These are phyloP conservation scores for Cladosporium sp. DNA, from an alignment of 2,329 filamentous ascomycete species.

Conservation along the genomic window DNA sequence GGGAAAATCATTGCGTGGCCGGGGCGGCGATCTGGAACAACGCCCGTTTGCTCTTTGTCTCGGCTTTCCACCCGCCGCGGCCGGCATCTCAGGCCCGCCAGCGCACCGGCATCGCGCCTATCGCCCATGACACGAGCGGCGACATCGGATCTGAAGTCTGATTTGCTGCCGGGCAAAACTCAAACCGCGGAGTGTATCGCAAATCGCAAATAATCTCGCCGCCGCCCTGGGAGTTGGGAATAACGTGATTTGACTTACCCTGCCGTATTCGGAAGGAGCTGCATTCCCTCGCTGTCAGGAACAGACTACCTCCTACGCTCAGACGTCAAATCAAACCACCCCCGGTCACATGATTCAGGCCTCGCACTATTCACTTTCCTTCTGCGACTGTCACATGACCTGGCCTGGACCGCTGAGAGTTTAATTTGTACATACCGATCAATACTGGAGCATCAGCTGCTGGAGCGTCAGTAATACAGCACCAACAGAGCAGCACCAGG, in stretches of 20 bases:
- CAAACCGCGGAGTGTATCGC: too few species aligned
- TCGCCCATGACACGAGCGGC: slow-evolving; percentile 3
- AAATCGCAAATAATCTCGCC: too few species aligned
- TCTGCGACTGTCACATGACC: not conserved
- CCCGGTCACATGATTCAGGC: not conserved
- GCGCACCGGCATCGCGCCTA: too few species aligned
- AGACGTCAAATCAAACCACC: not conserved
- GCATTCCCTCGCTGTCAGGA: too few species aligned
- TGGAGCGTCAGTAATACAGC: too few species aligned
- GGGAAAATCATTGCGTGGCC: too few species aligned
- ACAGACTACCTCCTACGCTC: not conserved
- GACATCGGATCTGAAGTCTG: slow-evolving; percentile 8
- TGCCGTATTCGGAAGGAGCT: too few species aligned
- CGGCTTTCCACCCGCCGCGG: slow-evolving; percentile 4
- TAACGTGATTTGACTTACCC: too few species aligned
- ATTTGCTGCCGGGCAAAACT: not conserved
- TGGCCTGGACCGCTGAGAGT: not conserved
- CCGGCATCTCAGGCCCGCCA: not conserved
- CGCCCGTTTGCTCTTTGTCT: slow-evolving; percentile 10
- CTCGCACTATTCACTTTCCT: not conserved
- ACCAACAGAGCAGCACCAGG: not conserved
- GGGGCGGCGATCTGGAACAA: slow-evolving; percentile 9
- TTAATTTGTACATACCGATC: too few species aligned
- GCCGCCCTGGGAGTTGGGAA: too few species aligned
- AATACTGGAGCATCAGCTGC: too few species aligned